Percentiles rank a stretch among this genome's conserved stretches.
Conservation (phyloP, 2,329 filamentous ascomycete genomes). For the Cordyceps militaris region DNA sequence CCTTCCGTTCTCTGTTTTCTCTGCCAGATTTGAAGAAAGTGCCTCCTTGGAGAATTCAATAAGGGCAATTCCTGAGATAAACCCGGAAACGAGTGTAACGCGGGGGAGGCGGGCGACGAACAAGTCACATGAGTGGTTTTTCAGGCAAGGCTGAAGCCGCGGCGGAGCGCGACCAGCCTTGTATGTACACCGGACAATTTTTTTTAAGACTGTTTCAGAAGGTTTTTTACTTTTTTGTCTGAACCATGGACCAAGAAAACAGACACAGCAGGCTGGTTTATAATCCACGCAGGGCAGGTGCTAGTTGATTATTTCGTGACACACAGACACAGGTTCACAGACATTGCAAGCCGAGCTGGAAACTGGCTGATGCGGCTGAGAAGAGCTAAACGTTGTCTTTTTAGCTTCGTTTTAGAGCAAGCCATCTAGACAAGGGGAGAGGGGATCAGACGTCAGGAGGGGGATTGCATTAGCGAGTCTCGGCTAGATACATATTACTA, state of each 20-base stretch:
- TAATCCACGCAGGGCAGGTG: neutral
- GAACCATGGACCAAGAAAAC: neutral
- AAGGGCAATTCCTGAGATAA: neutral
- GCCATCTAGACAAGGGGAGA: neutral
- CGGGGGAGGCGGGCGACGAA: neutral
- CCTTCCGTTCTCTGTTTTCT: neutral
- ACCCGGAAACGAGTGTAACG: neutral
- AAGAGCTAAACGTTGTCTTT: neutral
- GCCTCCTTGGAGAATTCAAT: neutral
- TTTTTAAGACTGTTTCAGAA: neutral
- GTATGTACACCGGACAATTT: neutral
- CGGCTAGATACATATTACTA: neutral
- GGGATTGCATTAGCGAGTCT: neutral
- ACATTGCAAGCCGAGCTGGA: neutral
- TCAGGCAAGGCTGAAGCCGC: neutral
- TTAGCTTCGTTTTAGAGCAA: neutral
- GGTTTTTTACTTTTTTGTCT: neutral
- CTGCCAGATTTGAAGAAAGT: neutral
- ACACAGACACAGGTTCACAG: neutral
- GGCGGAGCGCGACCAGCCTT: neutral
- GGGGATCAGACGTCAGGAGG: neutral
- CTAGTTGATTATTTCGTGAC: neutral
- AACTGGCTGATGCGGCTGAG: neutral
- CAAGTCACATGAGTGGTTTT: conserved; percentile 1
- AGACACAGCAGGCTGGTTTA: neutral